Evolutionary conservation across 352 stramenopile genomes (phyloP), one percentile per base, ranked within the genome.

Genomic region (Phytophthora pinifolia): DNA sequence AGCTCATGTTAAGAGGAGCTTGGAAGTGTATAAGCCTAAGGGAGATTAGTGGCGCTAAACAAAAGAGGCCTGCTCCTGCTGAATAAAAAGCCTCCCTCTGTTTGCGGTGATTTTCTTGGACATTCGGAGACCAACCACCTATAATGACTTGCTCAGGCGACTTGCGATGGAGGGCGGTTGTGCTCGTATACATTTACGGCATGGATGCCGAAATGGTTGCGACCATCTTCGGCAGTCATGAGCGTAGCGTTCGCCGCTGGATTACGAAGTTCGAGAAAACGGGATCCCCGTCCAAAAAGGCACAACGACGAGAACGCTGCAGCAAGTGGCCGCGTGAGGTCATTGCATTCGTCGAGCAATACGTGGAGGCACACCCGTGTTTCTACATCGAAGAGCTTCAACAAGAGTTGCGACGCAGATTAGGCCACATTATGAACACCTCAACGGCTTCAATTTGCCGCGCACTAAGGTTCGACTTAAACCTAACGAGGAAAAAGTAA

Each of bases 401-500:
- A 45, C 29, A n/a, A 3, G 54, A 50, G 7, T 6, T 72, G 1
- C 18, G 46, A 4, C 12, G 32, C 7, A 31, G 15, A 6, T 65
- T 72, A 18, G 13, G 27, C 0, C 4, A 34, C 3, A 15, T 60
- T 0, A 36, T 9, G 10, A 68, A 51, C 20, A 15, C 46, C 1
- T 64, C 51, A 1, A 27, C 25, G 2, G 47, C 54, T 7, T 58
- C 59, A 0, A 69, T 72, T n/a, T 65, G 53, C 37, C 58, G 63
- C 8, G 38, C 54, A 1, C 20, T 65, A 17, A 35, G 57, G 10
- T 72, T 72, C 42, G 49, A 67, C 38, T 25, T 70, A 12, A 34
- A 66, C 27, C 33, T 67, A 1, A 59, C 62, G 0, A 44, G 47
- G 25, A 52, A 62, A 48, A 41, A 12, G 20, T 54, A 4, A 59